Base-by-base conservation (phyloP, 2,329 filamentous ascomycete species). In the Neoascochyta sp. region DNA sequence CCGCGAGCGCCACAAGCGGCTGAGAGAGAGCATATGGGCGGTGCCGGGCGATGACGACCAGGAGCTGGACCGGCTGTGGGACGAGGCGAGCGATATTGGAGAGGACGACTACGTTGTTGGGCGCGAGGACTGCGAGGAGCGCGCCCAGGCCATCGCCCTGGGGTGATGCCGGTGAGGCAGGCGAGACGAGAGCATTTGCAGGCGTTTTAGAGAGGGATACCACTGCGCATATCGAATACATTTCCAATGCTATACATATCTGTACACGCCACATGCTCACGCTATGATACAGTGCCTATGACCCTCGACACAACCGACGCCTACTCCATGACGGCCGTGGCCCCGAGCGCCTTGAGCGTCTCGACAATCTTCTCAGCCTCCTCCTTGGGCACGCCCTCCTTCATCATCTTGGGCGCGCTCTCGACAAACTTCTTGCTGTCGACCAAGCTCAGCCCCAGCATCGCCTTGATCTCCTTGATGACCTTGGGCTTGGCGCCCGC, bases 371-470 rank as follows among this genome's bases (percentile, higher is more conserved):
- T 98, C 77, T 96, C 90, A 6, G 87, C 88, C 66, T 99, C 93
- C 61, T 99, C 92, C 79, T 98, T 99, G 45, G 90, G 85, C 50
- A 98, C 88, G 29, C 85, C 89, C 71, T 99, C 92, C 81, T 96
- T 96, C 86, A 99, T 86, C 67, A 86, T 73, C 83, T 99, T 99
- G 45, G 92, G 92, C 51, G 86, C 89, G 62, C 86, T 87, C 76
- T 99, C 92, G 48, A 98, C 92, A 60, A 99, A 99, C 75, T 99
- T 99, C 83, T 99, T 99, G 71, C 86, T 94, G 69, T 99, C 92
- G 52, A 99, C 93, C 72, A 99, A 76, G 64, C 86, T 93, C 62
- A 98, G 70, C 23, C 92, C 92, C 39, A 99, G 74, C 79, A 98
- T 76, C 59, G 80, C 81, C 81, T 99, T 99, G 73, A 99, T 78